These are phyloP conservation scores for Kwoniella shivajii DNA, from an alignment of 1,284 basidiomycete genomes.

Conservation along the genomic window DNA sequence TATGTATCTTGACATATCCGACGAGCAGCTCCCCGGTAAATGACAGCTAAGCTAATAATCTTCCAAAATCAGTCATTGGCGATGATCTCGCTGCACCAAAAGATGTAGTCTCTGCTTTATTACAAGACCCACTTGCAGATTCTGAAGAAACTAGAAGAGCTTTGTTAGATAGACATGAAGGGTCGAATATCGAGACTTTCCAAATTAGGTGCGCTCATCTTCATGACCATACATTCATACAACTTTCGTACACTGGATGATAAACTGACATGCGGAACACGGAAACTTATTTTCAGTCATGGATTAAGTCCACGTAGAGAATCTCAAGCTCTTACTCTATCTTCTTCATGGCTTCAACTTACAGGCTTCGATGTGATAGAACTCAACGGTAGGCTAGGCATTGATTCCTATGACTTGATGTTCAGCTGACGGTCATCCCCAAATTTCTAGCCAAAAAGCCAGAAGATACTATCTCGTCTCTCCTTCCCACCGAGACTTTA, in stretches of 20 bases:
- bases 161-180: conserved; percentile 26
- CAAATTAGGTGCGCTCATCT: conserved; percentile 17
- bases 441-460: conserved; percentile 1
- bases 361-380: conserved; percentile 38
- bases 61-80: conserved; percentile 36
- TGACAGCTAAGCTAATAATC: neutral
- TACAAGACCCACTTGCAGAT: conserved; percentile 45
- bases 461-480: conserved; percentile 6
- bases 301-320: conserved; percentile 4
- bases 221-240: too few relatives aligned
- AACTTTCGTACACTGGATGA: neutral
- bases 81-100: conserved; percentile 33
- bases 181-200: conserved; percentile 16
- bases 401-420: neutral
- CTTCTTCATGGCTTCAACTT: conserved; percentile 38
- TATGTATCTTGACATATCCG: conserved; percentile 17
- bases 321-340: conserved; percentile 21
- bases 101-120: conserved; percentile 46
- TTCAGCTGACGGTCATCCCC: neutral
- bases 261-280: neutral
- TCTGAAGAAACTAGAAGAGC: conserved; percentile 26
- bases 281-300: conserved; percentile 5
- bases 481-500: conserved; percentile 37
- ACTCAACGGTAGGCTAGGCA: conserved; percentile 22
- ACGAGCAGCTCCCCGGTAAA: neutral